A percentile compares a stretch with the other conserved stretches of the same genome.
Evolutionary conservation across 2,329 filamentous ascomycete genomes (phyloP).

Genomic region (Ampelomyces quisqualis): DNA sequence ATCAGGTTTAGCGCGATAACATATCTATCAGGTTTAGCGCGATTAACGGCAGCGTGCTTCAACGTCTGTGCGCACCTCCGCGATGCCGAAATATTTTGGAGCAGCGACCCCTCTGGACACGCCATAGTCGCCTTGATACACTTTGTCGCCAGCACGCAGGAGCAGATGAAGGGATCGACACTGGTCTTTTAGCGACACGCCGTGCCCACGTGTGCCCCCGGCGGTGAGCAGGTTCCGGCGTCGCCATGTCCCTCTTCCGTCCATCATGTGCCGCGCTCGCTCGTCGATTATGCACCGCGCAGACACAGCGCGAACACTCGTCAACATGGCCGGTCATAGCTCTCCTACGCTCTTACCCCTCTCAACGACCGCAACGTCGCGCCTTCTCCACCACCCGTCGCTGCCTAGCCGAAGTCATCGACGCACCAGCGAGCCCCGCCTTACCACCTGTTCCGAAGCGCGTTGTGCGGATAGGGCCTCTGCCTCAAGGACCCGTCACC

Average conservation of each 20-base stretch:
- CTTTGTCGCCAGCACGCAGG: too few species aligned
- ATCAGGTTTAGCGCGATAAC: too few species aligned
- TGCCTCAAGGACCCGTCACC: slow-evolving; percentile 33
- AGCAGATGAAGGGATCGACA: slow-evolving; percentile 4
- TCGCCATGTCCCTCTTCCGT: slow-evolving; percentile 33
- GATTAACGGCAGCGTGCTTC: too few species aligned
- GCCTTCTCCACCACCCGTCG: slow-evolving; percentile 27
- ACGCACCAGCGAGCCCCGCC: slow-evolving; percentile 25
- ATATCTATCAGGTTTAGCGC: too few species aligned
- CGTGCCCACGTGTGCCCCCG: background rate
- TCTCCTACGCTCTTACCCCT: slow-evolving; percentile 17
- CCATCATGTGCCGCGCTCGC: slow-evolving; percentile 30
- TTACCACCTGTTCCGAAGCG: slow-evolving; percentile 28
- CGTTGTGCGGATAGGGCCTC: slow-evolving; percentile 35
- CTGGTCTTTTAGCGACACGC: background rate
- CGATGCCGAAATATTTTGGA: slow-evolving; percentile 1
- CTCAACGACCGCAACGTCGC: slow-evolving; percentile 20
- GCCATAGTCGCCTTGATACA: too few species aligned
- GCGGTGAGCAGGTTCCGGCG: background rate
- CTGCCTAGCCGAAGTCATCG: slow-evolving; percentile 27
- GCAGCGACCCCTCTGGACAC: too few species aligned
- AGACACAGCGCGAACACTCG: slow-evolving; percentile 17
- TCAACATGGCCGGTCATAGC: slow-evolving; percentile 25
- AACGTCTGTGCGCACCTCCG: slow-evolving; percentile 4
- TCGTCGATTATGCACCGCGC: slow-evolving; percentile 30